These are phyloP conservation scores for Leucaena leucocephala DNA, from an alignment of 306 rosid species.

Conservation along the genomic window DNA sequence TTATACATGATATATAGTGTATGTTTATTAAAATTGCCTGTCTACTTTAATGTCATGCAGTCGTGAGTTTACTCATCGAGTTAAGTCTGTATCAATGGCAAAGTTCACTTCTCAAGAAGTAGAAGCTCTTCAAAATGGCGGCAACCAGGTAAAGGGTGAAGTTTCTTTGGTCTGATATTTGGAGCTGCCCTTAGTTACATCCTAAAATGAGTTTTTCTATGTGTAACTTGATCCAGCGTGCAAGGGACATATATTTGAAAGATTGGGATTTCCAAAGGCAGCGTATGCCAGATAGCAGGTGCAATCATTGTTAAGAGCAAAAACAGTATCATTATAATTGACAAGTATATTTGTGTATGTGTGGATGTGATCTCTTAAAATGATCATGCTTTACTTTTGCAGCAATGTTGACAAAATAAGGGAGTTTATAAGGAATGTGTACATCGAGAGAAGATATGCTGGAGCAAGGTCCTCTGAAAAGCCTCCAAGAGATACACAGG, in stretches of 20 bases:
- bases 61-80: conserved; percentile 98
- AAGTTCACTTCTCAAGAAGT: conserved; percentile 92
- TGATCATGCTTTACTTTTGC: conserved; percentile 48
- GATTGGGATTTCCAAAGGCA: conserved; percentile 91
- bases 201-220: conserved; percentile 36
- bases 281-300: conserved; percentile 84
- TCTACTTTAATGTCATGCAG: conserved; percentile 48
- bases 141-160: conserved; percentile 76
- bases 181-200: conserved; percentile 25
- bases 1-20: background rate
- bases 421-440: conserved; percentile 77
- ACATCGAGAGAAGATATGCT: conserved; percentile 71
- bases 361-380: conserved; percentile 25
- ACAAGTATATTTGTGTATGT: conserved; percentile 18
- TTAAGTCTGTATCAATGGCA: conserved; percentile 95
- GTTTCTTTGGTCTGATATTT: conserved; percentile 21
- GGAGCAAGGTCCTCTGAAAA: conserved; percentile 65
- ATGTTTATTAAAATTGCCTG: conserved; percentile 13
- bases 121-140: conserved; percentile 87
- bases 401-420: conserved; percentile 81
- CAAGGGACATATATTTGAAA: conserved; percentile 81
- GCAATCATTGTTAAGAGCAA: conserved; percentile 21
- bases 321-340: conserved; percentile 9
- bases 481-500: conserved; percentile 93
- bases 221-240: conserved; percentile 60